Percentiles rank a stretch among this genome's conserved stretches.
phyloP scores from a whole-genome alignment of 345 rosid species.

The Melastoma malabathricum region DNA sequence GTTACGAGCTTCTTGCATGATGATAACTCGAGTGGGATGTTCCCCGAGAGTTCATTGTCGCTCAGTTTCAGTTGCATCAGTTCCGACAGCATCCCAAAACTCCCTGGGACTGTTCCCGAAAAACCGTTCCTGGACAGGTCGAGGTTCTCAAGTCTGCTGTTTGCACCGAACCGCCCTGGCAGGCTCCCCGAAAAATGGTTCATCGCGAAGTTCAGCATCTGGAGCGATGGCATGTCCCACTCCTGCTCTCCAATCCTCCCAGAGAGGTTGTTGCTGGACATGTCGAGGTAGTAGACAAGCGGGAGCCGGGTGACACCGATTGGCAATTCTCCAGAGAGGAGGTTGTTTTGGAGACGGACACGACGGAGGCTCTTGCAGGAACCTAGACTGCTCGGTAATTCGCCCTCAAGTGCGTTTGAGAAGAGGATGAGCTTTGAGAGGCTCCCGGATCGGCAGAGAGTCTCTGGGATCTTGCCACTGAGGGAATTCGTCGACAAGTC shows the following conservation, averaged over 20 bases:
- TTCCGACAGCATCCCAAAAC: slow-evolving; percentile 29
- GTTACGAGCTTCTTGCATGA: slow-evolving; percentile 59
- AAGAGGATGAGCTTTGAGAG: slow-evolving; percentile 80
- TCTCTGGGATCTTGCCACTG: slow-evolving; percentile 51
- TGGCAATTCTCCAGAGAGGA: slow-evolving; percentile 41
- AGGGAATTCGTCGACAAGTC: slow-evolving; percentile 83
- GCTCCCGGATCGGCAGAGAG: slow-evolving; percentile 47
- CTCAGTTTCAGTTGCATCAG: slow-evolving; percentile 49
- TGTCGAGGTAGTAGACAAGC: slow-evolving; percentile 61
- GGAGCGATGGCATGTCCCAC: slow-evolving; percentile 66
- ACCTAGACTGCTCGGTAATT: slow-evolving; percentile 40
- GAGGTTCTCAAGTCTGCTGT: slow-evolving; percentile 37
- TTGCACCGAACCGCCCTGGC: slow-evolving; percentile 44
- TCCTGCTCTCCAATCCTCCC: slow-evolving; percentile 34
- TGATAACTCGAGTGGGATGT: slow-evolving; percentile 54
- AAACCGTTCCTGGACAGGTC: slow-evolving; percentile 50
- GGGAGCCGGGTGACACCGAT: slow-evolving; percentile 37
- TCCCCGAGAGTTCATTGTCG: slow-evolving; percentile 43
- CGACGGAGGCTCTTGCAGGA: slow-evolving; percentile 50
- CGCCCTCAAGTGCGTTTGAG: slow-evolving; percentile 50
- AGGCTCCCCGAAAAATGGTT: slow-evolving; percentile 50
- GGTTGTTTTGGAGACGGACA: slow-evolving; percentile 62
- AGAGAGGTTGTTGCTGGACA: slow-evolving; percentile 52
- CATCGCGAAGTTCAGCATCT: slow-evolving; percentile 56
- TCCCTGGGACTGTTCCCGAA: slow-evolving; percentile 39